Conservation (phyloP, 306 rosid genomes). For the Acacia melanoxylon region DNA sequence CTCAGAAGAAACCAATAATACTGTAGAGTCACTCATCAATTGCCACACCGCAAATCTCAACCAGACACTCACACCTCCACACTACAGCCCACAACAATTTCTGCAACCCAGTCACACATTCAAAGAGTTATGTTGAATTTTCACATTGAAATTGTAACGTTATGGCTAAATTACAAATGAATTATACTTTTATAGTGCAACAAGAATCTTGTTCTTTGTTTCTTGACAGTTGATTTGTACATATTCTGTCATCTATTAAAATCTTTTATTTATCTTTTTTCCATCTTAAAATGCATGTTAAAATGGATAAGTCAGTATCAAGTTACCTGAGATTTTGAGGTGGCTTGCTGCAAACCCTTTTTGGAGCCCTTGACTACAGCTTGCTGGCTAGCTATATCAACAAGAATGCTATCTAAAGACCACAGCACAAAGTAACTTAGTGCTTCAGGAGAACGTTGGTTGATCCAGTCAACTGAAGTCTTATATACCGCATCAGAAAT, state of each 20-base stretch:
- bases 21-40: not conserved
- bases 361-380: conserved; percentile 53
- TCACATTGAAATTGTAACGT: not conserved
- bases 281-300: not conserved
- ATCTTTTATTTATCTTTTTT: not conserved
- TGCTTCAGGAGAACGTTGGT: conserved; percentile 42
- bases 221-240: not conserved
- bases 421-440: conserved; percentile 46
- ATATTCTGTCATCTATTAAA: not conserved
- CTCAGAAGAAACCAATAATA: not conserved
- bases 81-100: not conserved
- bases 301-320: not conserved
- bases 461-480: conserved; percentile 65
- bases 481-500: conserved; percentile 54
- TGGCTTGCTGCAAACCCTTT: conserved; percentile 47
- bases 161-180: not conserved
- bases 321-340: conserved; percentile 68
- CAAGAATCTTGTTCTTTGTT: not conserved
- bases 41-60: not conserved
- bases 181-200: not conserved
- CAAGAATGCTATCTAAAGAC: conserved; percentile 55
- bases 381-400: conserved; percentile 55
- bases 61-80: not conserved
- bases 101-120: not conserved
- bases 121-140: not conserved